phyloP scores from a whole-genome alignment of 2,329 filamentous ascomycete genomes.

The Immersiporthe knoxdaviesiana region DNA sequence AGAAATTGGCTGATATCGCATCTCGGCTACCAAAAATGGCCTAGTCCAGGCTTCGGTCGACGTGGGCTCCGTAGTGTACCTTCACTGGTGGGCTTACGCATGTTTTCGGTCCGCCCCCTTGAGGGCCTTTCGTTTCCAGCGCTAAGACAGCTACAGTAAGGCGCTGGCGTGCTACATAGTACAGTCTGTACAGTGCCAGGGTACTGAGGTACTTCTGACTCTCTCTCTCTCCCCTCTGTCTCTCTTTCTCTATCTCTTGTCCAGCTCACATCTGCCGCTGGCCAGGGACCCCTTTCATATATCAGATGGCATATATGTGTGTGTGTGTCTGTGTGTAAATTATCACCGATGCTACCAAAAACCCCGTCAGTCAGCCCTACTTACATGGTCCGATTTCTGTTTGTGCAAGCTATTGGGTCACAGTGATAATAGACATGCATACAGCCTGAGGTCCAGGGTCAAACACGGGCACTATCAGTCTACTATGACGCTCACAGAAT shows the following conservation, averaged over 20 bases:
- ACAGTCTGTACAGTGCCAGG: background rate
- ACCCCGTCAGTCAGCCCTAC: background rate
- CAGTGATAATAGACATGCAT: background rate
- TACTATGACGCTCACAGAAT: background rate
- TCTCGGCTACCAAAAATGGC: background rate
- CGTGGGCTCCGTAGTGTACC: background rate
- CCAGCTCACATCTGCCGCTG: background rate
- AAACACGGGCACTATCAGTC: background rate
- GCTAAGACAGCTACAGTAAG: background rate
- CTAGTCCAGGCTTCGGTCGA: background rate
- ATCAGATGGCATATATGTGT: background rate
- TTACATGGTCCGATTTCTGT: too few relatives aligned
- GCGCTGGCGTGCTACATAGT: too few relatives aligned
- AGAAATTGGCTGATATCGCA: background rate
- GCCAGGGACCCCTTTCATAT: background rate
- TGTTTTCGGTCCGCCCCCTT: background rate
- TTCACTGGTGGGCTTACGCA: slow-evolving; percentile 5
- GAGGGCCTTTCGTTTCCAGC: background rate
- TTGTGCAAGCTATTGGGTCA: background rate
- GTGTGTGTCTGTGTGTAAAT: background rate
- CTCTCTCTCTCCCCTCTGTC: background rate
- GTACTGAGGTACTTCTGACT: background rate
- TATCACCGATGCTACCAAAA: too few relatives aligned
- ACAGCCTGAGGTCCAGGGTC: background rate
- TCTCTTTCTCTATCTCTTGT: background rate